phyloP scores from a whole-genome alignment of 371 early-diverging fungal genomes.

The Mortierella sp. region DNA sequence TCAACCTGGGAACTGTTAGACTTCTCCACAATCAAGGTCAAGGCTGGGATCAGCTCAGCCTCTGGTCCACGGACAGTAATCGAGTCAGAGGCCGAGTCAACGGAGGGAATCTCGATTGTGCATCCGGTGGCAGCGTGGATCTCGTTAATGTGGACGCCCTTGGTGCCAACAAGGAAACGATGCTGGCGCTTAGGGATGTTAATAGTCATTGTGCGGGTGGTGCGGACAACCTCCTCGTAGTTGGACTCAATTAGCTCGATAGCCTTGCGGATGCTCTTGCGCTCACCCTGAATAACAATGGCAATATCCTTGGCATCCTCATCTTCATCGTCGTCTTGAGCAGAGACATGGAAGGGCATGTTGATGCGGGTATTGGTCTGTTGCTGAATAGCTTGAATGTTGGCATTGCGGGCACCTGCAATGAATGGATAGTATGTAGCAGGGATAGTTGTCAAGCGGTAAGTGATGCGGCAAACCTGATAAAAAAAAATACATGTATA shows the following conservation, averaged over 20 bases:
- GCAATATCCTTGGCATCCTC: slow-evolving; percentile 65
- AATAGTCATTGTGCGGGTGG: slow-evolving; percentile 73
- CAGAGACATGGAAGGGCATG: slow-evolving; percentile 76
- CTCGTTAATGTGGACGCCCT: slow-evolving; percentile 82
- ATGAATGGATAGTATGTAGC: slow-evolving; percentile 84
- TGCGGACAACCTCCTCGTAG: slow-evolving; percentile 71
- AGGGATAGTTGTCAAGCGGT: slow-evolving; percentile 62
- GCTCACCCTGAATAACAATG: slow-evolving; percentile 62
- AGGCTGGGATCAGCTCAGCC: slow-evolving; percentile 71
- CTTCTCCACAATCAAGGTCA: slow-evolving; percentile 83
- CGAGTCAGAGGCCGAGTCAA: slow-evolving; percentile 76
- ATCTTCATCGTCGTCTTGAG: slow-evolving; percentile 59
- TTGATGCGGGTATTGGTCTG: slow-evolving; percentile 81
- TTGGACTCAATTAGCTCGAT: slow-evolving; percentile 69
- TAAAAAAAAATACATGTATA: slow-evolving; percentile 22
- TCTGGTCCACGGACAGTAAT: slow-evolving; percentile 89
- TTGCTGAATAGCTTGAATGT: slow-evolving; percentile 67
- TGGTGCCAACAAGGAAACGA: slow-evolving; percentile 88
- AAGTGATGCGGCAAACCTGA: slow-evolving; percentile 49
- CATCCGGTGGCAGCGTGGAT: slow-evolving; percentile 88
- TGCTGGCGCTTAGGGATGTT: slow-evolving; percentile 91
- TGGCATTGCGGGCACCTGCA: slow-evolving; percentile 77
- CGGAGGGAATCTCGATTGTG: slow-evolving; percentile 82
- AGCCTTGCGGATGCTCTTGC: slow-evolving; percentile 76
- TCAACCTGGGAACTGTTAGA: slow-evolving; percentile 73